Percentiles rank a stretch among this genome's conserved stretches.
These are phyloP conservation scores for Hypoxylon sp. DNA, from an alignment of 2,329 filamentous ascomycete genomes.

Conservation along the genomic window DNA sequence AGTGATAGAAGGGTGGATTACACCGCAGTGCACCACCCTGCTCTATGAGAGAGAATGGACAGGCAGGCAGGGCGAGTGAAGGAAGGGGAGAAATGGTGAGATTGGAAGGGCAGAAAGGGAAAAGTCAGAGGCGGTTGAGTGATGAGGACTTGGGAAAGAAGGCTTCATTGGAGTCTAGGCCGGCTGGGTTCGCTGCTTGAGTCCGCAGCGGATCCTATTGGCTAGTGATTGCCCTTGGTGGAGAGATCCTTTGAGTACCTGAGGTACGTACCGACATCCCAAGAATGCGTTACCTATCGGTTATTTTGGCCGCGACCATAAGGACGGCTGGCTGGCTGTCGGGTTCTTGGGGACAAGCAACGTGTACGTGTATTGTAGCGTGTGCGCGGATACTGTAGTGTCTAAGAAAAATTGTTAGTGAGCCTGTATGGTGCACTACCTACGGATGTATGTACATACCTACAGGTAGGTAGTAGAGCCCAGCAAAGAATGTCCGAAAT, in stretches of 20 bases:
- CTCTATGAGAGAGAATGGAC: slow-evolving; percentile 34
- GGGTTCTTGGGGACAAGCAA: no score
- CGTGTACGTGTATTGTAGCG: not conserved
- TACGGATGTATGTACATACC: no score
- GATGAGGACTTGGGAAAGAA: slow-evolving; percentile 47
- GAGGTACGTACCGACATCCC: no score
- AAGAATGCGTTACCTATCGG: not conserved
- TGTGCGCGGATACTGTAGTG: no score
- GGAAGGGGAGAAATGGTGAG: slow-evolving; percentile 40
- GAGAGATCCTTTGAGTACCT: no score
- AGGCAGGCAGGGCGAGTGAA: slow-evolving; percentile 32
- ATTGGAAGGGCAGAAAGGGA: slow-evolving; percentile 42
- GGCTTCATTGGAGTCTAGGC: slow-evolving; percentile 48
- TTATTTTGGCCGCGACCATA: not conserved
- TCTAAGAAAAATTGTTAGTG: not conserved
- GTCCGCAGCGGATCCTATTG: slow-evolving; percentile 31
- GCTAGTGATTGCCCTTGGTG: slow-evolving; percentile 30
- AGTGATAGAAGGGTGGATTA: slow-evolving; percentile 37
- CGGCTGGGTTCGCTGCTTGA: slow-evolving; percentile 48
- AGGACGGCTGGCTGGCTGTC: no score
- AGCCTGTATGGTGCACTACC: no score
- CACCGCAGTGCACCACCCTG: slow-evolving; percentile 44
- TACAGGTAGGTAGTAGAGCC: no score
- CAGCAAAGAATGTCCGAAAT: not conserved
- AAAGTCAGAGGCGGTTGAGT: slow-evolving; percentile 40